Percentiles rank a stretch among this genome's conserved stretches.
Evolutionary conservation across 176 grass and related monocot species (phyloP).

Genomic region (Carex parvula): DNA sequence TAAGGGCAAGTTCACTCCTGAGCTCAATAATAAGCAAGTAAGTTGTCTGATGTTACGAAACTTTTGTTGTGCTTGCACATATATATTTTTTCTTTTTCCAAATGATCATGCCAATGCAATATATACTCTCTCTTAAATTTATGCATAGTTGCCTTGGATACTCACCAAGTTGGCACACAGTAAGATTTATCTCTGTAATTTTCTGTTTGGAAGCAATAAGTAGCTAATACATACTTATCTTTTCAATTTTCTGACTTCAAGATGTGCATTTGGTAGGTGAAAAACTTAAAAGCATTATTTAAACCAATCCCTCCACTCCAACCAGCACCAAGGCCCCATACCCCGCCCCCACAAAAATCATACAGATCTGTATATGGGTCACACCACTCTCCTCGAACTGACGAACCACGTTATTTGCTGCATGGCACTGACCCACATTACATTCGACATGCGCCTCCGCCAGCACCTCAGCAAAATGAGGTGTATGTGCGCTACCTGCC

Average conservation of each 20-base stretch:
- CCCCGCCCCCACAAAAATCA: background rate
- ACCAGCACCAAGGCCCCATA: background rate
- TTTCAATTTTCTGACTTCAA: background rate
- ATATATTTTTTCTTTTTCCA: background rate
- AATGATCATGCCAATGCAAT: background rate
- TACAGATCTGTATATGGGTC: background rate
- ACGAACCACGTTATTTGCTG: background rate
- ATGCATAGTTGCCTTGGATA: background rate
- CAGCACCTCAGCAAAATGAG: background rate
- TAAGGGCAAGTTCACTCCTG: constrained; percentile 54
- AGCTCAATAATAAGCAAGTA: constrained; percentile 64
- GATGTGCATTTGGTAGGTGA: constrained; percentile 17
- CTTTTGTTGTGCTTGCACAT: background rate
- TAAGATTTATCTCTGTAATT: background rate
- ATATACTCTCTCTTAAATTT: background rate
- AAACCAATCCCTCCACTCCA: background rate
- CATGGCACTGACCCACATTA: background rate
- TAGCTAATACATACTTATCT: background rate
- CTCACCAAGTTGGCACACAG: background rate
- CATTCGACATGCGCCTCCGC: background rate
- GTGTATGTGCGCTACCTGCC: background rate
- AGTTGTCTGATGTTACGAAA: background rate
- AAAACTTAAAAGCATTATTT: constrained; percentile 6
- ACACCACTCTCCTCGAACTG: background rate
- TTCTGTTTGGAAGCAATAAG: background rate